Evolutionary conservation across 1,284 basidiomycete species (phyloP).

Genomic region (Ustilago loliicola): DNA sequence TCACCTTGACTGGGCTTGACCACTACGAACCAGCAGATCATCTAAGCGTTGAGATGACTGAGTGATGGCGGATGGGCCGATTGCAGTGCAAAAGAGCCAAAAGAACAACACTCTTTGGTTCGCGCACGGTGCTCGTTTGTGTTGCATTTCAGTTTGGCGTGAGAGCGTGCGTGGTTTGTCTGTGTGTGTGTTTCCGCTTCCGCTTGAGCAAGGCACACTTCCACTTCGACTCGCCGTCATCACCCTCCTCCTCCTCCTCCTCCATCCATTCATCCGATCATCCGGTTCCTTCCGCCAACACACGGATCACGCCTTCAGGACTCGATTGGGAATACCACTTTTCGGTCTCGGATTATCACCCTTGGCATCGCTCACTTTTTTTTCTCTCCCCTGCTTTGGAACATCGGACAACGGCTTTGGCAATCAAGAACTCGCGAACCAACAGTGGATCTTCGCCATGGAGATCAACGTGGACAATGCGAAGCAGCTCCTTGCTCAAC

Average conservation of each 20-base stretch:
- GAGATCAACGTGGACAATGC: conserved; percentile 53
- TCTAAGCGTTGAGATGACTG: not conserved
- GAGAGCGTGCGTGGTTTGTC: not conserved
- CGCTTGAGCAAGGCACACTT: not conserved
- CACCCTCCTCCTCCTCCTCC: not conserved
- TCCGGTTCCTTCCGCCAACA: not conserved
- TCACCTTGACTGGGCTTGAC: too few relatives aligned
- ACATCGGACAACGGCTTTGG: not conserved
- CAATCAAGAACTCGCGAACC: not conserved
- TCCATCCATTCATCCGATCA: conserved; percentile 1
- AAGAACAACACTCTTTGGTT: conserved; percentile 10
- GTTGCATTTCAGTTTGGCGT: conserved; percentile 13
- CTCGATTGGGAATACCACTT: not conserved
- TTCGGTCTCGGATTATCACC: not conserved
- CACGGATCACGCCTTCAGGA: not conserved
- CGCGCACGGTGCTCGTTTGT: conserved; percentile 9
- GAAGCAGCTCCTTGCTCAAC: conserved; percentile 45
- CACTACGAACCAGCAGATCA: too few relatives aligned
- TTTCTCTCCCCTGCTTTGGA: not conserved
- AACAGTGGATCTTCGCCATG: conserved; percentile 13
- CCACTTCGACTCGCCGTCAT: not conserved
- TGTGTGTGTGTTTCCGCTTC: not conserved
- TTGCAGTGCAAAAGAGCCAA: not conserved
- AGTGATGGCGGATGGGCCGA: not conserved
- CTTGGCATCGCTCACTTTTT: not conserved